Base-by-base conservation (phyloP, 1,139 yeast genomes). In the Lodderomyces oxycetoniae region DNA sequence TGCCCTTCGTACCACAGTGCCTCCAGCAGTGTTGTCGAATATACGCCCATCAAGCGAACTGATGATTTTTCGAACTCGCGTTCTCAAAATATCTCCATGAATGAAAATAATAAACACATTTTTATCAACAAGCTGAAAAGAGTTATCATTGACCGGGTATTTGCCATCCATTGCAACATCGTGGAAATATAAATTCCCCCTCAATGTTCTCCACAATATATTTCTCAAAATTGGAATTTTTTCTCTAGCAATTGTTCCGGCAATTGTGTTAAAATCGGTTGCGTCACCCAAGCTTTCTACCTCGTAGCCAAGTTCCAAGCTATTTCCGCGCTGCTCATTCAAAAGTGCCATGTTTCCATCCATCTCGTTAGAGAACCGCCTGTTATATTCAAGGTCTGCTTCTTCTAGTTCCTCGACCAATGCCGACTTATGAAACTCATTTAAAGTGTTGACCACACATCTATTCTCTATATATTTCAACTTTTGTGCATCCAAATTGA, bases 41-140 rank as follows among this genome's bases (percentile, higher is more conserved):
- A 89, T 59, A 24, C 71, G 67, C 2, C 96, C 96, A 47, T 86
- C 96, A 40, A 91, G 66, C 0, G 96, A 82, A 47, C 80, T 89
- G 21, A 91, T 79, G 40, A 91, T 83, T 48, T 77, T 78, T 41
- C 74, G 73, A 35, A 89, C 85, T 48, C 87, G 75, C 36, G 67
- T 58, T 35, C 80, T 67, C 41, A 89, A 71, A 36, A 76, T 66
- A 31, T 77, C 79, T 42, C 98, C 98, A 53, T 91, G 98, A 23
- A 94, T 81, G 55, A 85, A 88, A 11, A 88, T 79, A 34, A 91
- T 76, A 51, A 89, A 88, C 5, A 84, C 85, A 48, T 77, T 81
- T 55, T 85, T 85, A 36, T 63, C 68, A n/a, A 75, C 66, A 20
- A 59, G 55, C 33, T 68, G 71, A 36, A 73, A 66, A 36, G 67